Evolutionary conservation across 805 yeast species (phyloP).

Genomic region (Scheffersomyces ergatensis): DNA sequence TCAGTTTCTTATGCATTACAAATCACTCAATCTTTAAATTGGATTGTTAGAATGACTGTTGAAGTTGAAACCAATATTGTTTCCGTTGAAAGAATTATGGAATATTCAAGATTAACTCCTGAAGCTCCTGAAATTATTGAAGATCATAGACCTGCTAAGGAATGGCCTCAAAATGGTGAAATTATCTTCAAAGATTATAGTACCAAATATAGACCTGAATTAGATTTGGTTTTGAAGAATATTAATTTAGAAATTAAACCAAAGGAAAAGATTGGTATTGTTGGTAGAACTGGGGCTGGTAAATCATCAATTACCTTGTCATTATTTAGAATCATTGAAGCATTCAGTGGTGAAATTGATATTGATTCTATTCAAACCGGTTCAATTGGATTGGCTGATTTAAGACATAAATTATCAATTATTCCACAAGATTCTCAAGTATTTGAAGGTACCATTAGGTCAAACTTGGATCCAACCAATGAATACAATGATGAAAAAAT

Average conservation of each 20-base stretch:
- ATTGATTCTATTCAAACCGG: constrained; percentile 35
- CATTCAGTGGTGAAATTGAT: constrained; percentile 31
- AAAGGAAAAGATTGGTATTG: constrained; percentile 42
- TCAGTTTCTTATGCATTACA: constrained; percentile 91
- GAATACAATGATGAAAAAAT: constrained; percentile 32
- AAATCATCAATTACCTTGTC: constrained; percentile 45
- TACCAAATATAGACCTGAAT: constrained; percentile 42
- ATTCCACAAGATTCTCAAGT: constrained; percentile 48
- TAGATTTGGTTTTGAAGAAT: constrained; percentile 40
- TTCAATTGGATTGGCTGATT: constrained; percentile 39
- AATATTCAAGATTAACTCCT: constrained; percentile 72
- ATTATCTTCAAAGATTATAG: constrained; percentile 37
- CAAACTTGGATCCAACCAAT: constrained; percentile 41
- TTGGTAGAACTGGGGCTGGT: constrained; percentile 47
- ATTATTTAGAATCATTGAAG: constrained; percentile 42
- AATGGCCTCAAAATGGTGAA: constrained; percentile 40
- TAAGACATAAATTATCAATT: constrained; percentile 40
- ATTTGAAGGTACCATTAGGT: constrained; percentile 40
- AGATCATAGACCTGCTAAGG: constrained; percentile 54
- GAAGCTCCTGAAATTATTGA: constrained; percentile 80
- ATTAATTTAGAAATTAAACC: constrained; percentile 35
- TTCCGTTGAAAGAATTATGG: constrained; percentile 91
- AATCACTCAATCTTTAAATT: constrained; percentile 88
- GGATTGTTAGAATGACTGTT: constrained; percentile 99
- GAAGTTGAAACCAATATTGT: constrained; percentile 98